Evolutionary conservation across 2,329 filamentous ascomycete species (phyloP).

Genomic region (Fusarium denticulatum): DNA sequence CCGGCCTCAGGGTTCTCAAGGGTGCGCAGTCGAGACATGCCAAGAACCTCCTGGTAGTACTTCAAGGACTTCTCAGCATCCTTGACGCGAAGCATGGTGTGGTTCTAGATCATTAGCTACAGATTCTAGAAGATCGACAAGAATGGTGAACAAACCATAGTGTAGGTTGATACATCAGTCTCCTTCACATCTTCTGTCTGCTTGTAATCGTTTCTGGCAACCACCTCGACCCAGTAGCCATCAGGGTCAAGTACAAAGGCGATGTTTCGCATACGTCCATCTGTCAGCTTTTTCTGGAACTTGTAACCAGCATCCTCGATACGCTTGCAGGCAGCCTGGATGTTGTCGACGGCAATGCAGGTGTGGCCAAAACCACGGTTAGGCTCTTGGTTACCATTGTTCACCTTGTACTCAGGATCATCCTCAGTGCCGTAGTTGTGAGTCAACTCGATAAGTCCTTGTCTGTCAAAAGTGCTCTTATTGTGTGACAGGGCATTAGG

Average conservation of each 20-base stretch:
- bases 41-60: slow-evolving; percentile 87
- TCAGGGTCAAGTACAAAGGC: slow-evolving; percentile 92
- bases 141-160: slow-evolving; percentile 60
- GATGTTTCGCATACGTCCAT: slow-evolving; percentile 87
- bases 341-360: slow-evolving; percentile 83
- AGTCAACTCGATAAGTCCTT: slow-evolving; percentile 88
- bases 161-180: slow-evolving; percentile 80
- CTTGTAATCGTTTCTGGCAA: slow-evolving; percentile 76
- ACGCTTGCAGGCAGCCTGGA: slow-evolving; percentile 88
- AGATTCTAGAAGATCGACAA: not conserved
- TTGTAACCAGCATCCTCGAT: slow-evolving; percentile 90
- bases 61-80: slow-evolving; percentile 76
- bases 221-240: slow-evolving; percentile 86
- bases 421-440: slow-evolving; percentile 89
- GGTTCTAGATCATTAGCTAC: slow-evolving; percentile 65
- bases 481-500: slow-evolving; percentile 78
- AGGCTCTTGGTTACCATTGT: slow-evolving; percentile 92
- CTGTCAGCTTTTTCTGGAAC: slow-evolving; percentile 94
- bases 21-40: slow-evolving; percentile 84
- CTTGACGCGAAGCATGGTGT: slow-evolving; percentile 96
- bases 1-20: slow-evolving; percentile 73
- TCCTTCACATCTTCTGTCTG: slow-evolving; percentile 76
- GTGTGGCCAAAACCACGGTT: slow-evolving; percentile 86
- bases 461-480: slow-evolving; percentile 79
- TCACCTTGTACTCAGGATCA: slow-evolving; percentile 81